Percentiles rank a stretch among this genome's conserved stretches.
phyloP scores from a whole-genome alignment of 257 asterid species.

The Penstemon davidsonii region DNA sequence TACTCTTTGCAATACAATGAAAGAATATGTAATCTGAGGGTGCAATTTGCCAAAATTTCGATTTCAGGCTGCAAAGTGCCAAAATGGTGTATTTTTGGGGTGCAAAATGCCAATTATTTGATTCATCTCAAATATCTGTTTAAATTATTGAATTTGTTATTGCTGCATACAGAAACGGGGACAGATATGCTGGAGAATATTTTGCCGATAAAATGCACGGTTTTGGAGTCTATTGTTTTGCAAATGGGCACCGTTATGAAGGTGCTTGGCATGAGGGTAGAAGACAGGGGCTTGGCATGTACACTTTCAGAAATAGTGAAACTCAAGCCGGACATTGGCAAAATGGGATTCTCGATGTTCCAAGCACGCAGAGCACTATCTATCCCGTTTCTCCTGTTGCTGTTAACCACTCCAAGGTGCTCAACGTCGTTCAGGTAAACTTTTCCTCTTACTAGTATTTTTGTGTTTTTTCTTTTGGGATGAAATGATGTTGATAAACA shows the following conservation, averaged over 20 bases:
- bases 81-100: too few species aligned
- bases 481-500: neutral
- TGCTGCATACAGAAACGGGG: conserved; percentile 65
- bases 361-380: conserved; percentile 68
- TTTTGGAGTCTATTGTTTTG: conserved; percentile 76
- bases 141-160: conserved; percentile 6
- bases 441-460: conserved; percentile 2
- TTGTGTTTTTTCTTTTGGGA: neutral
- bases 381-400: conserved; percentile 80
- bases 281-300: conserved; percentile 89
- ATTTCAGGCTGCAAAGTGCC: too few species aligned
- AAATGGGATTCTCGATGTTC: conserved; percentile 79
- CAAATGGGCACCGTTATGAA: conserved; percentile 80
- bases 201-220: conserved; percentile 95
- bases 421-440: conserved; percentile 76
- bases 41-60: too few species aligned
- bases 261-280: conserved; percentile 96
- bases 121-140: neutral
- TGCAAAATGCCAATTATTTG: too few species aligned
- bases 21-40: too few species aligned
- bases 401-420: conserved; percentile 83
- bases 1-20: too few species aligned
- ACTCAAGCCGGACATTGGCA: conserved; percentile 93
- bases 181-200: conserved; percentile 84
- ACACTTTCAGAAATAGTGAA: conserved; percentile 80